These are phyloP conservation scores for Candida arabinofermentans DNA, from an alignment of 805 yeast species.

Conservation along the genomic window DNA sequence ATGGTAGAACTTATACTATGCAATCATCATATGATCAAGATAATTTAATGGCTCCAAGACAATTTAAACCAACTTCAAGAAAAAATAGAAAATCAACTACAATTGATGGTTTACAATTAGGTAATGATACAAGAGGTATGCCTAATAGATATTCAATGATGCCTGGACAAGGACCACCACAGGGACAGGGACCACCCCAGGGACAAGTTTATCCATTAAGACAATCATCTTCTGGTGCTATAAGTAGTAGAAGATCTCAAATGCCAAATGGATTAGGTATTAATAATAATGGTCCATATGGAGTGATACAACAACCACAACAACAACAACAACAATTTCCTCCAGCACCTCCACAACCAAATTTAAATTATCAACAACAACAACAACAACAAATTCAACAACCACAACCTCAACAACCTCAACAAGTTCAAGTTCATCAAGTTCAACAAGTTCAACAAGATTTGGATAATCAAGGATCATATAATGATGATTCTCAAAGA, in stretches of 20 bases:
- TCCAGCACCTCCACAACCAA: not conserved
- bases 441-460: no score
- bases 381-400: not conserved
- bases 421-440: not conserved
- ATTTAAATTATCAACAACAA: not conserved
- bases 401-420: not conserved
- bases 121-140: constrained; percentile 27
- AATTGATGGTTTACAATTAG: constrained; percentile 21
- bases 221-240: constrained; percentile 18
- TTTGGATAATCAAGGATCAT: no score
- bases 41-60: constrained; percentile 18
- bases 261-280: constrained; percentile 20
- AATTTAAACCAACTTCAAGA: constrained; percentile 40
- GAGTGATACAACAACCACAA: not conserved
- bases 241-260: constrained; percentile 16
- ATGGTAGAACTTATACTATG: constrained; percentile 12
- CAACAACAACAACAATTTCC: not conserved
- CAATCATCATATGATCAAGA: constrained; percentile 10
- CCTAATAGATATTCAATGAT: constrained; percentile 30
- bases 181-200: no score
- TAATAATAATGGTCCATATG: constrained; percentile 13
- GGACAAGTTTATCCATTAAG: constrained; percentile 13
- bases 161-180: constrained; percentile 20
- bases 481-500: not conserved
- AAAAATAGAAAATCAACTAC: constrained; percentile 41